Conservation (phyloP, 2,329 filamentous ascomycete genomes). For the Helicocarpus griseus region DNA sequence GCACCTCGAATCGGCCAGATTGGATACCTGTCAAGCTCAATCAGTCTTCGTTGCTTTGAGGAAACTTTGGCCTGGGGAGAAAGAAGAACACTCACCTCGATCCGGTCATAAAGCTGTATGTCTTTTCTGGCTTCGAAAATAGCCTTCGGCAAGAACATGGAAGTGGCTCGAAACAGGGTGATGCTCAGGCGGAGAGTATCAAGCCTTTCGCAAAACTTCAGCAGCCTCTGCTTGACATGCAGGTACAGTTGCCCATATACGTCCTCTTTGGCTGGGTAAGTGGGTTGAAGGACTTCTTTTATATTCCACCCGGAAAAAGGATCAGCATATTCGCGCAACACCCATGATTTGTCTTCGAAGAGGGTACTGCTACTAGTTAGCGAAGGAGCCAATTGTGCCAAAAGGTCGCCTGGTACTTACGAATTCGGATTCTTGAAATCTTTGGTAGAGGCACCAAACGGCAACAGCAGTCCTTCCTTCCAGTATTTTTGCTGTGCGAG, state of each 20-base stretch:
- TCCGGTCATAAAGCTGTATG: conserved; percentile 23
- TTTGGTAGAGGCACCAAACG: conserved; percentile 25
- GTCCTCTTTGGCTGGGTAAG: conserved; percentile 24
- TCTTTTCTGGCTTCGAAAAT: conserved; percentile 7
- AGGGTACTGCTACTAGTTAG: conserved; percentile 24
- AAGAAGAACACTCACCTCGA: conserved; percentile 24
- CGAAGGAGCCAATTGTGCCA: no score
- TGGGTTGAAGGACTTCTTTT: conserved; percentile 18
- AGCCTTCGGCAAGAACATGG: conserved; percentile 15
- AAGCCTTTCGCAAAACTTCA: conserved; percentile 22
- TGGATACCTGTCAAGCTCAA: conserved; percentile 26
- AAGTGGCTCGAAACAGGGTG: conserved; percentile 20
- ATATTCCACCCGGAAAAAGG: conserved; percentile 29
- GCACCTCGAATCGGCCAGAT: conserved; percentile 31
- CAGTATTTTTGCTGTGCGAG: conserved; percentile 23
- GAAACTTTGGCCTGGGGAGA: neutral
- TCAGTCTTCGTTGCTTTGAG: no score
- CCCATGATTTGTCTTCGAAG: conserved; percentile 26
- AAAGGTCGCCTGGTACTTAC: no score
- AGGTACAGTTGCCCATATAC: conserved; percentile 32
- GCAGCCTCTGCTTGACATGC: conserved; percentile 22
- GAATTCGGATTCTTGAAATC: conserved; percentile 33
- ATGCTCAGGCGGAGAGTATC: conserved; percentile 17
- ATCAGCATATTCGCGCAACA: conserved; percentile 28
- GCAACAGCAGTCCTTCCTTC: conserved; percentile 31